These are phyloP conservation scores for Neonectria sp. DNA, from an alignment of 2,329 filamentous ascomycete genomes.

Conservation along the genomic window DNA sequence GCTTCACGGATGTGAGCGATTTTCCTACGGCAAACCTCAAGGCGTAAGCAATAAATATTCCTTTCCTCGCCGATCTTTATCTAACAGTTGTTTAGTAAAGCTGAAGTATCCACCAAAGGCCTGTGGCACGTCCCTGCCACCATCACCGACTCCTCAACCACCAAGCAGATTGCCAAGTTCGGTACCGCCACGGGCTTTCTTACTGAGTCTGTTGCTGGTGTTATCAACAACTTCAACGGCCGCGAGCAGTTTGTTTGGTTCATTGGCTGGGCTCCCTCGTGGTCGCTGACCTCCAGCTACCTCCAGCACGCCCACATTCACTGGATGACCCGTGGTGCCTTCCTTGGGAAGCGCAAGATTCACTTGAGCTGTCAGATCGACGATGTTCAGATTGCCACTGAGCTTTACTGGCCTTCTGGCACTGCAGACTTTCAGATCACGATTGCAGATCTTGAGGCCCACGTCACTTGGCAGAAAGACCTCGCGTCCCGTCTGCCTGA, in stretches of 20 bases:
- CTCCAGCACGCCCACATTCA: constrained; percentile 37
- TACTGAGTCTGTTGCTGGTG: constrained; percentile 30
- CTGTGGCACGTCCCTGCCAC: constrained; percentile 34
- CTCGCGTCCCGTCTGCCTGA: constrained; percentile 32
- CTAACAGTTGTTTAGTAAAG: constrained; percentile 3
- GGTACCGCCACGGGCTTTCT: constrained; percentile 26
- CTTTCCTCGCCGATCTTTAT: too few species aligned
- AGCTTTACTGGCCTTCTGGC: constrained; percentile 30
- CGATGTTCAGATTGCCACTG: constrained; percentile 31
- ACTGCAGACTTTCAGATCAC: constrained; percentile 32
- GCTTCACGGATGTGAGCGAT: constrained; percentile 29
- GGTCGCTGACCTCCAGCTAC: constrained; percentile 36
- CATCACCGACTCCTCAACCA: constrained; percentile 27
- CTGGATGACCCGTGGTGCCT: constrained; percentile 40
- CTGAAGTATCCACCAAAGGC: constrained; percentile 30
- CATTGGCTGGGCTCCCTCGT: constrained; percentile 36
- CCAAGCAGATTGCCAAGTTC: constrained; percentile 35
- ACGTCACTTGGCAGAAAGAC: constrained; percentile 33
- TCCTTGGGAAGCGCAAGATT: constrained; percentile 37
- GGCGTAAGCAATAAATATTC: constrained; percentile 9
- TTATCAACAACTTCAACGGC: constrained; percentile 36
- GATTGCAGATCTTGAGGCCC: constrained; percentile 32
- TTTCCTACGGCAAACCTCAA: constrained; percentile 37
- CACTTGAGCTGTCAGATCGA: constrained; percentile 36
- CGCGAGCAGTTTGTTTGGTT: constrained; percentile 41